A percentile compares a stretch with the other conserved stretches of the same genome.
Evolutionary conservation across 176 grass and related monocot species (phyloP).

Genomic region (Calamus simplicifolius): DNA sequence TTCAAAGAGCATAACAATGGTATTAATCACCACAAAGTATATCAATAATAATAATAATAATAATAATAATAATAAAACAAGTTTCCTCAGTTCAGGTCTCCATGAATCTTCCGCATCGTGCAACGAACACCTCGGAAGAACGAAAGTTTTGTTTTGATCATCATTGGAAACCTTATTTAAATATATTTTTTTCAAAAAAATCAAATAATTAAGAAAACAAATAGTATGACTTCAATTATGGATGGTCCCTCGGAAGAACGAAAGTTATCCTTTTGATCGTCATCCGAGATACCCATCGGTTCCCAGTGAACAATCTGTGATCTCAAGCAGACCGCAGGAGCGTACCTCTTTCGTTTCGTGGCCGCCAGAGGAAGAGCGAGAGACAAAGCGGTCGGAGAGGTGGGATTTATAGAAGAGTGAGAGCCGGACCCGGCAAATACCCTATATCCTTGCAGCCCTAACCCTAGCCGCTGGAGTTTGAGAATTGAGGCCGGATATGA

Average conservation of each 20-base stretch:
- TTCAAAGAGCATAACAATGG: background rate
- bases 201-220: background rate
- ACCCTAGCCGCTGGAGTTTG: too few relatives aligned
- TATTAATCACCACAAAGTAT: background rate
- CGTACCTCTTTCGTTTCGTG: too few relatives aligned
- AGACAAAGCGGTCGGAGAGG: too few relatives aligned
- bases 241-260: conserved; percentile 1
- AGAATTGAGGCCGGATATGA: too few relatives aligned
- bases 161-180: background rate
- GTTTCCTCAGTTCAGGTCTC: conserved; percentile 15
- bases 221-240: background rate
- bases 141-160: conserved; percentile 9
- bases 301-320: too few relatives aligned
- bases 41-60: background rate
- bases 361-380: too few relatives aligned
- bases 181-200: background rate
- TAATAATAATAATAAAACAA: background rate
- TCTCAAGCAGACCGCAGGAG: too few relatives aligned
- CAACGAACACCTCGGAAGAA: background rate
- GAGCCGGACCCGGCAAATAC: too few relatives aligned
- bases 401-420: too few relatives aligned
- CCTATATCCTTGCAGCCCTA: too few relatives aligned
- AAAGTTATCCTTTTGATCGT: conserved; percentile 3
- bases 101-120: conserved; percentile 5
- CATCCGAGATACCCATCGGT: background rate